phyloP scores from a whole-genome alignment of 106 monocot species.

The Vanilla planifolia region DNA sequence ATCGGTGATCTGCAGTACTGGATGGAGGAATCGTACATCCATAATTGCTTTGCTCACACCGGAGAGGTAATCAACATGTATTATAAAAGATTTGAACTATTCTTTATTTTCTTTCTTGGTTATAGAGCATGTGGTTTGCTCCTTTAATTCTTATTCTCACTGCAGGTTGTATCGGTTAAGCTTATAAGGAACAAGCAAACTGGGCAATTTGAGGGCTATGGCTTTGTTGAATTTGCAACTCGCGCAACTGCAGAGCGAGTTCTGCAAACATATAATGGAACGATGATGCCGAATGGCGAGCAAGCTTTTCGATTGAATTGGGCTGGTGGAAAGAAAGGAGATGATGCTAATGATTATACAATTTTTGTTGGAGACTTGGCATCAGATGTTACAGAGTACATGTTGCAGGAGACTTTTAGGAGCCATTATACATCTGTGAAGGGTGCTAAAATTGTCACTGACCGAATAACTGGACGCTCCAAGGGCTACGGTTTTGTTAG shows the following conservation, averaged over 20 bases:
- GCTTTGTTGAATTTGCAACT: constrained; percentile 63
- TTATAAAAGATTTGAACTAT: background rate
- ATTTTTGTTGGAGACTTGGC: constrained; percentile 91
- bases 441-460: constrained; percentile 78
- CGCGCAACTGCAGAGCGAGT: constrained; percentile 51
- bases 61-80: constrained; percentile 35
- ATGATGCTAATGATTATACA: constrained; percentile 59
- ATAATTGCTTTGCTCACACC: constrained; percentile 37
- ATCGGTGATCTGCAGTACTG: constrained; percentile 82
- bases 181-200: constrained; percentile 70
- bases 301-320: constrained; percentile 69
- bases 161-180: constrained; percentile 52
- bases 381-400: constrained; percentile 71
- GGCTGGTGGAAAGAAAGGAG: constrained; percentile 44
- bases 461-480: constrained; percentile 69
- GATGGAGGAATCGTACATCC: constrained; percentile 78
- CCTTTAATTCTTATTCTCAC: background rate
- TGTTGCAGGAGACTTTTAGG: constrained; percentile 68
- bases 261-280: constrained; percentile 67
- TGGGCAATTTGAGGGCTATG: constrained; percentile 68
- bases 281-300: constrained; percentile 65
- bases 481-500: constrained; percentile 90
- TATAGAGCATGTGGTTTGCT: background rate
- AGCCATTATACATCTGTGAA: constrained; percentile 55
- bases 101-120: background rate